A percentile compares a stretch with the other conserved stretches of the same genome.
Conservation (phyloP, 768 basidiomycete genomes). For the Cyathus striatus region DNA sequence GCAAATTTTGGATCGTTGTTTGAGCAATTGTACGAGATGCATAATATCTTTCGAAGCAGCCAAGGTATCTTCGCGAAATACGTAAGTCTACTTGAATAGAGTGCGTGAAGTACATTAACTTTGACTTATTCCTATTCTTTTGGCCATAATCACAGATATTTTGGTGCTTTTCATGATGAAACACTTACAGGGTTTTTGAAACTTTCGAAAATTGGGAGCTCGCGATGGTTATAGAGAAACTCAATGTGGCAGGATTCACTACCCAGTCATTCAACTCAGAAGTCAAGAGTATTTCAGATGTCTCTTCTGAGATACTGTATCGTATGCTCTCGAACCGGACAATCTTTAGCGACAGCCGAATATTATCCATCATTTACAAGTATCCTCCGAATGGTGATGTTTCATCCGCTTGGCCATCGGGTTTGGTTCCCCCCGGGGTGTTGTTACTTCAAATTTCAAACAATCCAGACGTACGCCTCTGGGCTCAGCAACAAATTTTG, state of each 20-base stretch:
- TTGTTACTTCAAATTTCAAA: constrained; percentile 54
- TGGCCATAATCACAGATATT: constrained; percentile 61
- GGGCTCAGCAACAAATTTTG: constrained; percentile 48
- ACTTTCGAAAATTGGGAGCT: constrained; percentile 68
- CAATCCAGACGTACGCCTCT: constrained; percentile 43
- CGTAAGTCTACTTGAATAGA: constrained; percentile 46
- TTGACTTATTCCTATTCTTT: not conserved
- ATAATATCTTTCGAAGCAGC: constrained; percentile 60
- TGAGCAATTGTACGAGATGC: constrained; percentile 66
- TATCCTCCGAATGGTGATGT: constrained; percentile 30
- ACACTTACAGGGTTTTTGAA: constrained; percentile 49
- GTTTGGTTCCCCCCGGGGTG: constrained; percentile 56
- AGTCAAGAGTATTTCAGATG: constrained; percentile 27
- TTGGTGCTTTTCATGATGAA: constrained; percentile 55
- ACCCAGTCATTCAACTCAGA: constrained; percentile 8
- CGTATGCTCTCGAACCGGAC: constrained; percentile 59
- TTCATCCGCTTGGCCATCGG: constrained; percentile 49
- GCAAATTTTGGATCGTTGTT: constrained; percentile 43
- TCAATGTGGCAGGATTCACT: constrained; percentile 27
- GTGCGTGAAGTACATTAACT: not conserved
- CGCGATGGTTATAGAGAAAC: constrained; percentile 39
- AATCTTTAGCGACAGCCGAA: constrained; percentile 44
- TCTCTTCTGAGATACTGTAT: constrained; percentile 50
- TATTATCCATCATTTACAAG: constrained; percentile 36
- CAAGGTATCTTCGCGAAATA: constrained; percentile 58